Evolutionary conservation across 208 protist genomes (phyloP).

Genomic region (Trypanosoma lewisi): DNA sequence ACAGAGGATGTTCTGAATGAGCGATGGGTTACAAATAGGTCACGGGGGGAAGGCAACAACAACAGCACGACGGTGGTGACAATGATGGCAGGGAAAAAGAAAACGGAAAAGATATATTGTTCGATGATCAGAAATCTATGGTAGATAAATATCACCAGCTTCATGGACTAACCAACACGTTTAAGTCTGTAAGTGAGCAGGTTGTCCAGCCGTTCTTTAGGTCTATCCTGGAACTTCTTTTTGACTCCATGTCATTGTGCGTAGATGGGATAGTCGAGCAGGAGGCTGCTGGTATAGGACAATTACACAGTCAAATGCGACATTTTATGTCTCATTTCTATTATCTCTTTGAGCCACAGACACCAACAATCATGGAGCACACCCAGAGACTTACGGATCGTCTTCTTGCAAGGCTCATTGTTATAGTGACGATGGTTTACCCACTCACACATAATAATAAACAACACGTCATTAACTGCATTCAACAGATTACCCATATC

Average conservation of each 20-base stretch:
- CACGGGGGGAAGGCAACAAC: too few species aligned
- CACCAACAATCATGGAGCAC: slow-evolving; percentile 21
- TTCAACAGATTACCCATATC: slow-evolving; percentile 19
- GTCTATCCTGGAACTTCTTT: slow-evolving; percentile 36
- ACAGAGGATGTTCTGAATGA: background rate
- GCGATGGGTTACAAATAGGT: slow-evolving; percentile 4
- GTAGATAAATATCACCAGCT: slow-evolving; percentile 33
- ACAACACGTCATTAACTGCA: slow-evolving; percentile 21
- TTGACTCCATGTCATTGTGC: slow-evolving; percentile 33
- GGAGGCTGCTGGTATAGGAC: slow-evolving; percentile 21
- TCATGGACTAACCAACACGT: slow-evolving; percentile 28
- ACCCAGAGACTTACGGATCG: slow-evolving; percentile 24
- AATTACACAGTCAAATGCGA: slow-evolving; percentile 31
- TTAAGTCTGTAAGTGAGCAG: slow-evolving; percentile 33
- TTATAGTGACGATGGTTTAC: slow-evolving; percentile 5
- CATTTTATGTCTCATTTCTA: slow-evolving; percentile 40
- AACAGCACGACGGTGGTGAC: too few species aligned
- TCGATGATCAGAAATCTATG: background rate
- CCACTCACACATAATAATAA: slow-evolving; percentile 3
- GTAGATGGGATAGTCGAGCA: slow-evolving; percentile 15
- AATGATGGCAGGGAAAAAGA: too few species aligned
- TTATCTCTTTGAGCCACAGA: slow-evolving; percentile 35
- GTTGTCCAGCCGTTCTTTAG: slow-evolving; percentile 46
- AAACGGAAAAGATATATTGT: too few species aligned
- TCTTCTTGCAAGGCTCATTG: slow-evolving; percentile 32